Conservation (phyloP, 805 yeast species). For the Saccharomyces cerevisiae region DNA sequence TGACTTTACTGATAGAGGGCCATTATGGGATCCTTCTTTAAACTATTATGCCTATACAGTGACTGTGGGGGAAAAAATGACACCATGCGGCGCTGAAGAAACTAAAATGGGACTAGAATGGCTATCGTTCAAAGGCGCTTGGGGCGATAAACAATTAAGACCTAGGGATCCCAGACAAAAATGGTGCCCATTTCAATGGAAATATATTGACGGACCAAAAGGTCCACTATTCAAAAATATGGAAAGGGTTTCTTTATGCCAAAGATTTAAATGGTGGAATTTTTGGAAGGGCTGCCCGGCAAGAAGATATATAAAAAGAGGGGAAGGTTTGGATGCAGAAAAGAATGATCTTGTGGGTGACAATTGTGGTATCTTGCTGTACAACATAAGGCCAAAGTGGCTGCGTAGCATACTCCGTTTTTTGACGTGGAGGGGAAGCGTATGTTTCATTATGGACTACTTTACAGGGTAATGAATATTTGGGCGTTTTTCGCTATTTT, state of each 20-base stretch:
- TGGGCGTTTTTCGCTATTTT: background rate
- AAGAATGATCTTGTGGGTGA: conserved; percentile 59
- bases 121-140: conserved; percentile 72
- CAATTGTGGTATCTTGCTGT: conserved; percentile 62
- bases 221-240: conserved; percentile 84
- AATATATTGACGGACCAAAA: conserved; percentile 83
- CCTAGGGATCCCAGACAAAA: conserved; percentile 70
- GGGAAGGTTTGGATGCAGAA: conserved; percentile 68
- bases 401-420: conserved; percentile 41
- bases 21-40: conserved; percentile 86
- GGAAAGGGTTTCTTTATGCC: conserved; percentile 64
- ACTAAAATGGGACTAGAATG: conserved; percentile 47
- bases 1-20: conserved; percentile 92
- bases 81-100: conserved; percentile 31
- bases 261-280: conserved; percentile 89
- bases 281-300: conserved; percentile 76
- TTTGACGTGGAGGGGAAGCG: conserved; percentile 54
- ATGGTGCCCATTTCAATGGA: conserved; percentile 85
- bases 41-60: conserved; percentile 71
- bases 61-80: conserved; percentile 49
- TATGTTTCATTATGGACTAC: conserved; percentile 46
- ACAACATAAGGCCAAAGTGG: conserved; percentile 44
- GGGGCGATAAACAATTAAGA: conserved; percentile 79
- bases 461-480: conserved; percentile 25
- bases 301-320: conserved; percentile 64